Evolutionary conservation across 352 stramenopile species (phyloP).

Genomic region (Elongisporangium anandrum): DNA sequence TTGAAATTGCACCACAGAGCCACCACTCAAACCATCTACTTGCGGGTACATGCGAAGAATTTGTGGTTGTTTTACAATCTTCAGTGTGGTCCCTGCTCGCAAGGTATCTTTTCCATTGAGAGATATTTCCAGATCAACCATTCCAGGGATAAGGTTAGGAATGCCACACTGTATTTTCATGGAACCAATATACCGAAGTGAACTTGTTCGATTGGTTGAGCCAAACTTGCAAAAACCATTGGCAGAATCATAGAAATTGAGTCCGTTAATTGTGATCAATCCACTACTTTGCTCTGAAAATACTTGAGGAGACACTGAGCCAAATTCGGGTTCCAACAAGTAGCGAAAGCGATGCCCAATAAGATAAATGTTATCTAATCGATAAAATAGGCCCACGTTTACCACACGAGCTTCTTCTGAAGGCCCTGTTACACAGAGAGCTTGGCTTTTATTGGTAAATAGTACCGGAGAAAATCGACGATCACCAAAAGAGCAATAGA

Average conservation of each 20-base stretch:
- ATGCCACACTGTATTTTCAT: constrained; percentile 22
- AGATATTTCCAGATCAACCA: constrained; percentile 18
- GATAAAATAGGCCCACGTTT: constrained; percentile 25
- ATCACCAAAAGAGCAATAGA: constrained; percentile 33
- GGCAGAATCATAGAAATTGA: constrained; percentile 22
- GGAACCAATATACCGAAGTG: constrained; percentile 2
- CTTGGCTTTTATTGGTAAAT: constrained; percentile 5
- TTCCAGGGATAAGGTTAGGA: constrained; percentile 16
- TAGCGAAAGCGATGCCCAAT: constrained; percentile 33
- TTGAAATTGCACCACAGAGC: constrained; percentile 24
- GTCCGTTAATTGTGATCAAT: constrained; percentile 22
- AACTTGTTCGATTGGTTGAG: not conserved
- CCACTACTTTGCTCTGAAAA: constrained; percentile 17
- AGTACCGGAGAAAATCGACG: constrained; percentile 5
- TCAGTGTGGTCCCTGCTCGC: constrained; percentile 13
- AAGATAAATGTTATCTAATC: constrained; percentile 11
- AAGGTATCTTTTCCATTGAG: constrained; percentile 20
- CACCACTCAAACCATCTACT: constrained; percentile 23
- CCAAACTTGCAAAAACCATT: constrained; percentile 24
- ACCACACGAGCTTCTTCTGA: not conserved
- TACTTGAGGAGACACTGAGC: constrained; percentile 13
- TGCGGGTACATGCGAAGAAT: constrained; percentile 24
- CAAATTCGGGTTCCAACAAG: constrained; percentile 11
- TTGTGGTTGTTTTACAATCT: constrained; percentile 13
- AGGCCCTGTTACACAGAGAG: constrained; percentile 24